Base-by-base conservation (phyloP, 1,284 basidiomycete species). In the Somion occarium region DNA sequence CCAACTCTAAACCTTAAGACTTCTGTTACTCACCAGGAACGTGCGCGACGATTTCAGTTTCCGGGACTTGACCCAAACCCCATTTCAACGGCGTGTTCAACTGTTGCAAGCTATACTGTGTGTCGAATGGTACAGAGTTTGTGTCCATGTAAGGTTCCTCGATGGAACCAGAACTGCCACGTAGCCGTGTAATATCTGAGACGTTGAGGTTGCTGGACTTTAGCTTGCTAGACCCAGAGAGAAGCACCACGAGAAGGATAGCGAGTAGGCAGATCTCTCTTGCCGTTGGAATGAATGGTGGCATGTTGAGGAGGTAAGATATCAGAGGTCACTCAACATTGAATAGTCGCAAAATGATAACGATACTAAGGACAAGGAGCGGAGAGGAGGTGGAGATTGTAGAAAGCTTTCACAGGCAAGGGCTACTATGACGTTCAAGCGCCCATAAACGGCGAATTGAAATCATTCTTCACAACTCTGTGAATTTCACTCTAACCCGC, bases 1-100 rank as follows among this genome's bases (percentile, higher is more conserved):
- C 34, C 22, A 4, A 18, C 27, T 37, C 25, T 38, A 7, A 25
- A 11, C 2, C 18, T 18, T 12, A 34, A 2, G 30, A 48, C 12
- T 20, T 15, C 2, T 3, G 26, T 13, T 25, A 38, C 38, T 46
- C 37, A 82, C 84, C 85, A 61, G 83, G 82, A 4, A 75, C 80
- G 65, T 88, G 83, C 12, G 79, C 73, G 5, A 86, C 65, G 9
- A 85, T 68, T 42, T 73, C 73, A 2, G 84, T 82, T 49, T 76
- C 64, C n/a, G 82, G 83, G 11, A 84, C 74, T 23, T 68, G 56
- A 2, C 67, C 71, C 2, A 63, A 41, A 12, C 61, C 64, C 69
- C 69, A 70, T 18, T 52, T 58, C n/a, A 69, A 50, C 4, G 66
- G 60, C 1, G 51, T 48, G 43, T 60, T 63, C 48, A 66, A 50